These are phyloP conservation scores for Simplicillium aogashimaense DNA, from an alignment of 2,329 filamentous ascomycete species.

Conservation along the genomic window DNA sequence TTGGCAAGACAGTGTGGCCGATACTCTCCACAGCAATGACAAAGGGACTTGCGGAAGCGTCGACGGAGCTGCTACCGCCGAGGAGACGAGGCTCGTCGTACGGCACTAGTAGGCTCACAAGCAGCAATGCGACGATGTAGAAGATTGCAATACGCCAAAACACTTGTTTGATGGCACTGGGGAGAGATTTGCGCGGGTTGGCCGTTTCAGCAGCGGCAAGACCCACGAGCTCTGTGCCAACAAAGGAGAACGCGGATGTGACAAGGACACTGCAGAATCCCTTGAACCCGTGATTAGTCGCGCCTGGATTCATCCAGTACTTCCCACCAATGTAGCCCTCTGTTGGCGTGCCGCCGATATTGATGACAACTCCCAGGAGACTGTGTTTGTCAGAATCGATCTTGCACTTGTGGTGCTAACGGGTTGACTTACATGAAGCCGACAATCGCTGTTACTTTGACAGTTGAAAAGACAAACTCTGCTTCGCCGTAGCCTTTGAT, in stretches of 20 bases:
- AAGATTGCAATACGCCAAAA: slow-evolving; percentile 41
- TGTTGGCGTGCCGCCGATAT: slow-evolving; percentile 26
- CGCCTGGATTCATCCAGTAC: slow-evolving; percentile 31
- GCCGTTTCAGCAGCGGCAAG: slow-evolving; percentile 41
- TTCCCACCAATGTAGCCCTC: slow-evolving; percentile 15
- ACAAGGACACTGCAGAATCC: slow-evolving; percentile 43
- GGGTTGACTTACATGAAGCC: slow-evolving; percentile 13
- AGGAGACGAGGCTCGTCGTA: slow-evolving; percentile 27
- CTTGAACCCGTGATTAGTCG: slow-evolving; percentile 33
- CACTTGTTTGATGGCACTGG: slow-evolving; percentile 35
- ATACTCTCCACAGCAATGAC: slow-evolving; percentile 48
- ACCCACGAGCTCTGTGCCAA: slow-evolving; percentile 42
- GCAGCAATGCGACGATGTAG: slow-evolving; percentile 33
- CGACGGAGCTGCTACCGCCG: slow-evolving; percentile 23
- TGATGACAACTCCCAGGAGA: slow-evolving; percentile 17
- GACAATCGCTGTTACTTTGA: slow-evolving; percentile 15
- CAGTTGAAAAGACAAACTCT: slow-evolving; percentile 13
- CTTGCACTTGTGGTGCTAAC: background rate
- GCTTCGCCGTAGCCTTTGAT: slow-evolving; percentile 16
- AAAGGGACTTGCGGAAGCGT: slow-evolving; percentile 41
- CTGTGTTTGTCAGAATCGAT: background rate
- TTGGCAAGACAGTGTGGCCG: slow-evolving; percentile 43
- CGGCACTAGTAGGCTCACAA: slow-evolving; percentile 33
- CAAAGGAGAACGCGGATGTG: slow-evolving; percentile 43
- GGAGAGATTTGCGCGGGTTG: slow-evolving; percentile 38